Conservation (phyloP, 1,284 basidiomycete species). For the Leccinum colubrinum region DNA sequence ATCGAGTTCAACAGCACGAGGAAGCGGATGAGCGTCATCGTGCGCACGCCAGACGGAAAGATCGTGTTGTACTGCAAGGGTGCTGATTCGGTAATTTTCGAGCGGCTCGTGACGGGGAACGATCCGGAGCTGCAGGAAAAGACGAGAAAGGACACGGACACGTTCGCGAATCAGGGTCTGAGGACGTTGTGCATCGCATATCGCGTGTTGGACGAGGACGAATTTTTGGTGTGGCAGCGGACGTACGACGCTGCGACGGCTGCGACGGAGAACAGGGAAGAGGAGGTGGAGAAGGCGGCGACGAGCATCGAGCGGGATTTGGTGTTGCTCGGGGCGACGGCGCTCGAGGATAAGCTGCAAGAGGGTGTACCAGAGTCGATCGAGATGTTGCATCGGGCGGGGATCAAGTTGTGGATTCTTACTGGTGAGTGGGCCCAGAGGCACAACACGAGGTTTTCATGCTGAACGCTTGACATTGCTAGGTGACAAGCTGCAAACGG, state of each 20-base stretch:
- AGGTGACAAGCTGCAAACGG: conserved; percentile 97
- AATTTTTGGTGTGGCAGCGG: conserved; percentile 83
- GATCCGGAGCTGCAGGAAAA: conserved; percentile 73
- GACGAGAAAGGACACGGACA: conserved; percentile 87
- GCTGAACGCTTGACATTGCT: not conserved
- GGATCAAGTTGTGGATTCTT: conserved; percentile 97
- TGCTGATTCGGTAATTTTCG: conserved; percentile 95
- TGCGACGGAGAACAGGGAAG: conserved; percentile 79
- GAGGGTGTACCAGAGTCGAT: conserved; percentile 97
- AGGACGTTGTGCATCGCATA: conserved; percentile 92
- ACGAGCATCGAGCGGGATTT: conserved; percentile 84
- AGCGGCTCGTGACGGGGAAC: conserved; percentile 75
- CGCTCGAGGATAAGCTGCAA: conserved; percentile 95
- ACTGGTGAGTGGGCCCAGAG: conserved; percentile 50
- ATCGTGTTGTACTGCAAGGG: conserved; percentile 92
- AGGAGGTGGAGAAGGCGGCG: conserved; percentile 89
- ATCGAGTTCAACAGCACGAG: conserved; percentile 93
- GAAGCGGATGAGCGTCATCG: conserved; percentile 92
- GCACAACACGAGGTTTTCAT: not conserved
- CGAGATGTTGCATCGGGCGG: conserved; percentile 86
- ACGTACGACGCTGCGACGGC: conserved; percentile 81
- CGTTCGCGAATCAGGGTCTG: conserved; percentile 90
- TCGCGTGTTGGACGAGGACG: conserved; percentile 76
- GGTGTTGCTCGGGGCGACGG: conserved; percentile 88
- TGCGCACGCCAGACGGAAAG: conserved; percentile 79